Evolutionary conservation across 257 asterid species (phyloP), one percentile per base, ranked within the genome.

Genomic region (Phtheirospermum japonicum): DNA sequence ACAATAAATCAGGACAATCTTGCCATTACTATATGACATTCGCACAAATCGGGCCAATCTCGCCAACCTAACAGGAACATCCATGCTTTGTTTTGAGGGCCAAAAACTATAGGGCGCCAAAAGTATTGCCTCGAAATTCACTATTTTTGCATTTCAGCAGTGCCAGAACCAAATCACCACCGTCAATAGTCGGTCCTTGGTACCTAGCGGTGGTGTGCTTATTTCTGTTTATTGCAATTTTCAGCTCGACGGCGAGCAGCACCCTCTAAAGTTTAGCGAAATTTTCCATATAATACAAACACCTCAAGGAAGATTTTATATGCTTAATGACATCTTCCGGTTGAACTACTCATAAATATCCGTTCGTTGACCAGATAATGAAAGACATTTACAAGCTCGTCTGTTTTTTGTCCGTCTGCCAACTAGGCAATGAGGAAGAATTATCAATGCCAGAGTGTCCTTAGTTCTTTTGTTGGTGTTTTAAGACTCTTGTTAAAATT

Each of bases 201-300:
- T 80, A 1, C 83, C 83, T 16, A 75, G 64, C 20, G 73, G 80
- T 4, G 80, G 83, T 19, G 74, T 77, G 79, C 77, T 77, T 56
- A 79, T 77, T 48, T 77, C 74, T 10, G 79, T 77, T 30, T 73
- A 77, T 32, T 80, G 80, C n/a, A 74, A 48, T 65, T 80, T 78
- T 20, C 75, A 78, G 70, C 75, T 78, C 55, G 32, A 71, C 11
- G 83, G 83, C 14, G 83, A 78, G 72, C 80, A 78, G 73, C 80
- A 78, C 54, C 39, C 74, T 0, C 80, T n/a, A n/a, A n/a, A n/a
- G n/a, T 78, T 71, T 74, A 71, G 69, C 74, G 93, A 90, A 96
- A 77, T 90, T 95, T 87, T 90, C 78, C 97, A 90, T 61, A 73
- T 90, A 83, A 83, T 90, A 80, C 96, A 93, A 17, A 85, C 96